These are phyloP conservation scores for Pterulicium gracile DNA, from an alignment of 1,284 basidiomycete species.

Conservation along the genomic window DNA sequence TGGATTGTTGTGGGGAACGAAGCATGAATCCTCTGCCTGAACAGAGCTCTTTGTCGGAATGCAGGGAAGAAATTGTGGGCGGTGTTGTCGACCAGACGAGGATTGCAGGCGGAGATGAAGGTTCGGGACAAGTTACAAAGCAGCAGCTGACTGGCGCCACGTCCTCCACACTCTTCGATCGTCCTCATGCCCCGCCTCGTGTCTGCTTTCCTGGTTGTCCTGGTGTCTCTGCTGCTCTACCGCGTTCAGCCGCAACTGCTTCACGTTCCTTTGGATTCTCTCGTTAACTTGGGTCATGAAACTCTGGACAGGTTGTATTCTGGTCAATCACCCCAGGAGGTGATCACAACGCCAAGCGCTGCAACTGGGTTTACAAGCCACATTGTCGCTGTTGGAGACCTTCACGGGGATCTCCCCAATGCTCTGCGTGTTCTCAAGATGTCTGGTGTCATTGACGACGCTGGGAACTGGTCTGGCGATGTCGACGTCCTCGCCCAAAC, in stretches of 20 bases:
- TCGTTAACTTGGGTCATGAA: not conserved
- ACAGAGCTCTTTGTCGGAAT: slow-evolving; percentile 48
- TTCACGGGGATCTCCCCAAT: slow-evolving; percentile 57
- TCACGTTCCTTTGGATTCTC: not conserved
- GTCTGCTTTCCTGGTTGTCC: not conserved
- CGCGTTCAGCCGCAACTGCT: not conserved
- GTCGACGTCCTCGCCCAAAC: slow-evolving; percentile 85
- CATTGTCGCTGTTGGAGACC: slow-evolving; percentile 58
- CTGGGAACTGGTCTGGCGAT: slow-evolving; percentile 67
- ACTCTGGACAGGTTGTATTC: not conserved
- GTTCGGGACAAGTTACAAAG: slow-evolving; percentile 7
- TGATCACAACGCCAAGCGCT: not conserved
- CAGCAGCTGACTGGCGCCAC: not conserved
- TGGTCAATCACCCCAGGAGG: not conserved
- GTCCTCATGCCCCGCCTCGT: not conserved
- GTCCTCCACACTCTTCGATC: not conserved
- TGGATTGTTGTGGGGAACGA: slow-evolving; percentile 67
- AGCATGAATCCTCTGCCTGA: slow-evolving; percentile 79
- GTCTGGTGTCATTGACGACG: slow-evolving; percentile 59
- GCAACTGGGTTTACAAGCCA: slow-evolving; percentile 9
- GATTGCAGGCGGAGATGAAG: slow-evolving; percentile 1
- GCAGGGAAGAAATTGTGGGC: slow-evolving; percentile 40
- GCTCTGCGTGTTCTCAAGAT: slow-evolving; percentile 58
- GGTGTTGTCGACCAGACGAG: not conserved
- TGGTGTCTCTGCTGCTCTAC: not conserved